These are phyloP conservation scores for Solanum habrochaites DNA, from an alignment of 257 asterid genomes.

Conservation along the genomic window DNA sequence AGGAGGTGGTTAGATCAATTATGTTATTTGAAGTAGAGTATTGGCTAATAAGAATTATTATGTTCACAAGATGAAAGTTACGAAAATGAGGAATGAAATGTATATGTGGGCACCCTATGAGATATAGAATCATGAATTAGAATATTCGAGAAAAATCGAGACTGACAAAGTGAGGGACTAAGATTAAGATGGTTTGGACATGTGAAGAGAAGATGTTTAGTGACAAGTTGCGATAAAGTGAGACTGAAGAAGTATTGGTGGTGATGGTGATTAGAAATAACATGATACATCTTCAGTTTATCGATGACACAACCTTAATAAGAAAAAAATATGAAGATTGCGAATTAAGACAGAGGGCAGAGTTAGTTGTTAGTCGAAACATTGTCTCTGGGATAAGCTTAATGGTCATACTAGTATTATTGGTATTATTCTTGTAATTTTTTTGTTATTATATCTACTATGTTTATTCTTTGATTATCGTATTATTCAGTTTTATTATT, in stretches of 20 bases:
- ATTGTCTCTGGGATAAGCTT: neutral
- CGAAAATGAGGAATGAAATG: neutral
- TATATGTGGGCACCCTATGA: too few species aligned
- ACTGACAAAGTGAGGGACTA: neutral
- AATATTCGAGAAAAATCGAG: neutral
- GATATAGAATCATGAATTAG: too few species aligned
- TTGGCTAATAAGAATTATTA: too few species aligned
- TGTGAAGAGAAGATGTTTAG: neutral
- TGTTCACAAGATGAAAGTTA: too few species aligned
- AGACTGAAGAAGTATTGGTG: neutral
- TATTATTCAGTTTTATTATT: too few species aligned
- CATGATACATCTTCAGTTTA: neutral
- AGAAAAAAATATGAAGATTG: neutral
- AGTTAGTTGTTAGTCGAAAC: neutral
- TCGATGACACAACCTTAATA: neutral
- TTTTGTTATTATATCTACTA: too few species aligned
- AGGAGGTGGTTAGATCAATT: too few species aligned
- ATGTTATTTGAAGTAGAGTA: neutral
- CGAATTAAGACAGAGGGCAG: neutral
- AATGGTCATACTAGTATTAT: neutral
- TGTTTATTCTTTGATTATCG: too few species aligned
- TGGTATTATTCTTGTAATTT: too few species aligned
- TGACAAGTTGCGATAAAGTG: neutral
- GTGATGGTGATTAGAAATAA: neutral
- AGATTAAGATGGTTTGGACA: neutral